Base-by-base conservation (phyloP, 306 rosid genomes). In the Pyrus pyrifolia region DNA sequence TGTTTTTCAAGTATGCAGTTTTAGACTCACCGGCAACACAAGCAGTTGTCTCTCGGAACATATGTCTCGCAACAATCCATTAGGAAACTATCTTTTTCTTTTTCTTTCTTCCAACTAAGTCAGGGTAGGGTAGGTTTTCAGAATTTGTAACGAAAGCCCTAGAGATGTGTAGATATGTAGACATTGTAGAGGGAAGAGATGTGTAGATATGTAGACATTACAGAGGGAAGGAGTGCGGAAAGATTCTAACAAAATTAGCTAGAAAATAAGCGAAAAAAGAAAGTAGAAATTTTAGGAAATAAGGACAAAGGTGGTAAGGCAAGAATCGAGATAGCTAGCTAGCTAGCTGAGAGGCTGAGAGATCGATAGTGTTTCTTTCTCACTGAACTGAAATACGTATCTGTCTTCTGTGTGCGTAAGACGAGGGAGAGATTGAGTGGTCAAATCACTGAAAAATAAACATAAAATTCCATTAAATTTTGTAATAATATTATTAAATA, bases 261-360 rank as follows among this genome's bases (percentile, higher is more conserved):
- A 85, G 84, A 67, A 83, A 63, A 80, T 14, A 85, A 87, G 85
- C 84, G 76, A 83, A 82, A 78, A 81, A 66, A 40, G 42, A 40
- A 42, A 25, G 19, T 5, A 7, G 40, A 29, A 63, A 63, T 14
- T 15, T 9, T 84, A 75, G 92, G 78, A 90, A 85, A 89, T 35
- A 35, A 35, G 96, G 97, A 92, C 98, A 90, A 88, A 87, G 88
- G 91, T 46, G 89, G 96, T 81, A 83, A 63, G 67, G n/a, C 27
- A 23, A 25, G 35, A 25, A 60, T 60, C 19, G 66, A 60, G 33
- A 38, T 38, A 38, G 42, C 42, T 38, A 7, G 23, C 59, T 53
- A 53, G 59, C 59, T 53, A 53, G 59, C 2, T 38, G 42, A 38
- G 42, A 38, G 42, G 42, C 42, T 6, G 42, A 38, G 63, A 13